These are phyloP conservation scores for Pelargonium nanum DNA, from an alignment of 345 rosid species.

Conservation along the genomic window DNA sequence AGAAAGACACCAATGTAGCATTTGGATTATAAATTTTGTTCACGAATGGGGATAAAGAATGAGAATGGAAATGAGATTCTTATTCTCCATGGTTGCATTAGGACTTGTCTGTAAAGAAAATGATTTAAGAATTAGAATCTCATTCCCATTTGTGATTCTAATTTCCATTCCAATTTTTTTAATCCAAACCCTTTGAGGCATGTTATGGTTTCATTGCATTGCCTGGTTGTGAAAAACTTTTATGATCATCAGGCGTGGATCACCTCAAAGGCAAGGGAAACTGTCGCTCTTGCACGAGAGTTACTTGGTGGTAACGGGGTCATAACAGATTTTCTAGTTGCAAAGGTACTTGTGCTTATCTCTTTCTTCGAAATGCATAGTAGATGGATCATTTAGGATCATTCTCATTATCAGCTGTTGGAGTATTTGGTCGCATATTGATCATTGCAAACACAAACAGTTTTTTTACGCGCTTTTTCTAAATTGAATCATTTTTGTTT, in stretches of 20 bases:
- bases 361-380: not conserved
- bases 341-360: slow-evolving; percentile 45
- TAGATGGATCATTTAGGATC: not conserved
- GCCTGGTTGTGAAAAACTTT: not conserved
- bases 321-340: slow-evolving; percentile 78
- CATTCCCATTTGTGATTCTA: no score
- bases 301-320: slow-evolving; percentile 94
- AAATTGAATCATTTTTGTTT: not conserved
- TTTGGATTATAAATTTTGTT: no score
- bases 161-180: no score
- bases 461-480: no score
- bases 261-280: slow-evolving; percentile 64
- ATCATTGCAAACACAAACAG: no score
- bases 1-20: no score
- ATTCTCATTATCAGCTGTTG: not conserved
- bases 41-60: no score
- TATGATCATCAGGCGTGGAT: slow-evolving; percentile 64
- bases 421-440: not conserved
- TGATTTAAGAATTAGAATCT: no score
- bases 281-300: slow-evolving; percentile 72
- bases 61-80: no score
- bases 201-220: not conserved
- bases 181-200: not conserved
- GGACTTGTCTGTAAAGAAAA: no score
- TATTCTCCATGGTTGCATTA: not conserved